A percentile compares a stretch with the other conserved stretches of the same genome.
Evolutionary conservation across 805 yeast genomes (phyloP).

Genomic region (Candida railenensis): DNA sequence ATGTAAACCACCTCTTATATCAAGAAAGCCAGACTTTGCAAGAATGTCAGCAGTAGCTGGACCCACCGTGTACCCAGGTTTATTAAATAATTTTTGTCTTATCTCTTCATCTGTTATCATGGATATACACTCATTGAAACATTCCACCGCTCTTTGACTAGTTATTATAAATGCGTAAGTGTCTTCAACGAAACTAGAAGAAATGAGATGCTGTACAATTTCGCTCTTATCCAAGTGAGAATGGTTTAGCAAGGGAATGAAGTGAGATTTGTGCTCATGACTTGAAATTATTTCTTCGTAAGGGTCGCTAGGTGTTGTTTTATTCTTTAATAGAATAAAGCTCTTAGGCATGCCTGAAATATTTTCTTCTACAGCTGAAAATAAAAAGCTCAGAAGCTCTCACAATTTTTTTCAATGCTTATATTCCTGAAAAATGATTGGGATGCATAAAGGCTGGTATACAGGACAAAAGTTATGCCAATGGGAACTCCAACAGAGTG

Average conservation of each 20-base stretch:
- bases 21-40: constrained; percentile 57
- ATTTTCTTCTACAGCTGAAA: too few species aligned
- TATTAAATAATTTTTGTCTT: constrained; percentile 33
- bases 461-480: too few species aligned
- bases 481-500: too few species aligned
- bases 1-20: constrained; percentile 66
- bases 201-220: constrained; percentile 44
- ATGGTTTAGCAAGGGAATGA: constrained; percentile 76
- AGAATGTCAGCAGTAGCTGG: constrained; percentile 77
- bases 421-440: too few species aligned
- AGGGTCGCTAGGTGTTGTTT: constrained; percentile 66
- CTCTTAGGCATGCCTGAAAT: constrained; percentile 6
- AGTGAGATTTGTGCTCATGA: constrained; percentile 42
- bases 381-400: too few species aligned
- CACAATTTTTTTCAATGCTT: too few species aligned
- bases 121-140: constrained; percentile 49
- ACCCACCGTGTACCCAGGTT: constrained; percentile 83
- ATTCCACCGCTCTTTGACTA: constrained; percentile 89
- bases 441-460: too few species aligned
- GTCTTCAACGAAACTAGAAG: constrained; percentile 35
- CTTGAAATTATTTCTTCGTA: constrained; percentile 43
- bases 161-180: constrained; percentile 69
- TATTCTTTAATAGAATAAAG: constrained; percentile 66
- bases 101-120: constrained; percentile 15
- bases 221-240: constrained; percentile 48